A percentile compares a stretch with the other conserved stretches of the same genome.
These are phyloP conservation scores for Cicer pinnatifidum DNA, from an alignment of 306 rosid species.

Conservation along the genomic window DNA sequence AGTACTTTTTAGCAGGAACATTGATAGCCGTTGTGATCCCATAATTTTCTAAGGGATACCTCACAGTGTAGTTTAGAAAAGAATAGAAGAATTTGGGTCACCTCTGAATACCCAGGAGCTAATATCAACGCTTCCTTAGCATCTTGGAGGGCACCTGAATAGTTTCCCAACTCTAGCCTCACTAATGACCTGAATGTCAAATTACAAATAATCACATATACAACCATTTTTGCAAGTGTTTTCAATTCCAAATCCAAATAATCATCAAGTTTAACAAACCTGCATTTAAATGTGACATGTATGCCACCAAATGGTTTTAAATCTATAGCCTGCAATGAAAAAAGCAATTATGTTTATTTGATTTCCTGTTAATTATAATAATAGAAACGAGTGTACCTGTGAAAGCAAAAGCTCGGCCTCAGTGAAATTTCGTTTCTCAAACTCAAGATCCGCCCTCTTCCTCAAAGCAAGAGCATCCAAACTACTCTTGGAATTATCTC, in stretches of 20 bases:
- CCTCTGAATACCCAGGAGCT: constrained; percentile 74
- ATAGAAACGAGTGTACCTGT: constrained; percentile 48
- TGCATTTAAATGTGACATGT: constrained; percentile 65
- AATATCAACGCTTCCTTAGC: constrained; percentile 67
- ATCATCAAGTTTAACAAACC: constrained; percentile 51
- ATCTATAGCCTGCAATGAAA: constrained; percentile 68
- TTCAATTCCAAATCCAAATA: neutral
- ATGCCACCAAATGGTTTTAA: constrained; percentile 77
- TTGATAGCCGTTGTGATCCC: no score
- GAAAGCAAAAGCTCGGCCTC: constrained; percentile 75
- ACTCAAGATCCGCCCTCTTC: constrained; percentile 65
- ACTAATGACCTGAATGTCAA: constrained; percentile 64
- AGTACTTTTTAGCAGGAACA: neutral
- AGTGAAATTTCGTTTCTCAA: constrained; percentile 51
- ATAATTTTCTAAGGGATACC: no score
- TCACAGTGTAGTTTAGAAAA: neutral
- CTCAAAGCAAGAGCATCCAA: constrained; percentile 83
- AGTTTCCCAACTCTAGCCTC: constrained; percentile 70
- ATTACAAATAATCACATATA: constrained; percentile 19
- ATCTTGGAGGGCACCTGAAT: constrained; percentile 74
- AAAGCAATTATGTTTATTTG: constrained; percentile 29
- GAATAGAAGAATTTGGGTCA: constrained; percentile 41
- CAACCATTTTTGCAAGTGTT: constrained; percentile 6
- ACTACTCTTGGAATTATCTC: constrained; percentile 47
- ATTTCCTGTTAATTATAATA: neutral